Evolutionary conservation across 129 eudicot species (phyloP), one percentile per base, ranked within the genome.

Genomic region (Flaveria bidentis): DNA sequence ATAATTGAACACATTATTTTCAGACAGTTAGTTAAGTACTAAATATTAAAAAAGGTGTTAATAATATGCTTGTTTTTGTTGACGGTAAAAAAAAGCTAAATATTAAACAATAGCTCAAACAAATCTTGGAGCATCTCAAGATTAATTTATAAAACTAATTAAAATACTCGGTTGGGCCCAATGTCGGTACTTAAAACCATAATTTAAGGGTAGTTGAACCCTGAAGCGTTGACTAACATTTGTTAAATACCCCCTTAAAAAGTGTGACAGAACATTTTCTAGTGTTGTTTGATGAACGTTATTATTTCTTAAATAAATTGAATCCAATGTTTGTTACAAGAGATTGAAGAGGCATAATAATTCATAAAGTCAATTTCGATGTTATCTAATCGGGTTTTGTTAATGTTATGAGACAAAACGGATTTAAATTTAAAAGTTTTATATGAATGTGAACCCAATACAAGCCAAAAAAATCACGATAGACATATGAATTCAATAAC

Each of bases 201-300:
- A 46, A 78, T 78, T 58, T 78, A 78, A 45, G 82, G 69, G 76
- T 60, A 0, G 70, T 30, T 58, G 82, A 69, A 47, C 76, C 71
- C 64, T 69, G 36, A 58, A 78, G 28, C 62, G 71, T 78, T 78
- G 82, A 69, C 82, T 36, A 78, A 47, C 1, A 60, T 61, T 39
- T 15, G 39, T 69, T 57, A 56, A 39, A 73, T 73, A 73, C 6
- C 44, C 53, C 7, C 55, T 57, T 23, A n/a, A 61, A 73, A 50
- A 71, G 7, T 41, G 51, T 60, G 4, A 23, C 67, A 57, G 10
- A 23, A 60, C 67, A 26, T 60, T 25, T 60, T 36, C 41, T 36
- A 5, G 39, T 23, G 66, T 13, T 60, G 39, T 60, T 60, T 60
- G 11, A 60, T 23, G 39, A 23, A 60, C 3, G n/a, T 11, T 25